phyloP scores from a whole-genome alignment of 148 eudicot genomes.

The Cornus florida region DNA sequence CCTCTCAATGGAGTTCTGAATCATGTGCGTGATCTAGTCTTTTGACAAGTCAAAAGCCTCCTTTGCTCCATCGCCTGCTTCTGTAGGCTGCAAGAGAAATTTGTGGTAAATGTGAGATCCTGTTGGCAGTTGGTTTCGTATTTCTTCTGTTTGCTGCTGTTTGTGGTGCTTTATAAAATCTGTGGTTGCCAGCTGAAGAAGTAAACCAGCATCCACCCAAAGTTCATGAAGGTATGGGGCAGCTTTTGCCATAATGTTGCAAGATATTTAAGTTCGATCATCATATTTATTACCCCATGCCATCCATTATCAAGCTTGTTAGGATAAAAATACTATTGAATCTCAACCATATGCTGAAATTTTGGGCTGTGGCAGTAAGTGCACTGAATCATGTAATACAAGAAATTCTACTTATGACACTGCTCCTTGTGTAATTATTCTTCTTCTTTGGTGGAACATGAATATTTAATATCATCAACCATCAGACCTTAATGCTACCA shows the following conservation, averaged over 20 bases:
- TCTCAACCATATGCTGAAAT: neutral
- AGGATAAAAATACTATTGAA: neutral
- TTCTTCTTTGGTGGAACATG: neutral
- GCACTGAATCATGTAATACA: neutral
- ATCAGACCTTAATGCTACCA: too few species aligned
- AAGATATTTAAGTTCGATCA: slow-evolving; percentile 4
- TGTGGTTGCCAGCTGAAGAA: neutral
- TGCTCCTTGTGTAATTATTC: neutral
- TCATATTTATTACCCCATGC: neutral
- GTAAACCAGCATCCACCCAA: neutral
- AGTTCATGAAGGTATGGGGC: slow-evolving; percentile 11
- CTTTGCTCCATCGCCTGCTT: neutral
- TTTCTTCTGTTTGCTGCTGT: neutral
- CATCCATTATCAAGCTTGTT: neutral
- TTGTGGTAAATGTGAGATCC: neutral
- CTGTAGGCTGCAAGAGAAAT: neutral
- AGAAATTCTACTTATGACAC: neutral
- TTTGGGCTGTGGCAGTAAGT: neutral
- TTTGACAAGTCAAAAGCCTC: slow-evolving; percentile 10
- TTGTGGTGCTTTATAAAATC: slow-evolving; percentile 5
- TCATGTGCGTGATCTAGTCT: neutral
- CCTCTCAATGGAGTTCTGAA: slow-evolving; percentile 11
- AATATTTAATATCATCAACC: neutral
- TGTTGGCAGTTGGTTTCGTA: neutral
- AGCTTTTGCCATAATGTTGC: neutral